A percentile compares a stretch with the other conserved stretches of the same genome.
These are phyloP conservation scores for Diplodia scrobiculata DNA, from an alignment of 2,329 filamentous ascomycete species.

Conservation along the genomic window DNA sequence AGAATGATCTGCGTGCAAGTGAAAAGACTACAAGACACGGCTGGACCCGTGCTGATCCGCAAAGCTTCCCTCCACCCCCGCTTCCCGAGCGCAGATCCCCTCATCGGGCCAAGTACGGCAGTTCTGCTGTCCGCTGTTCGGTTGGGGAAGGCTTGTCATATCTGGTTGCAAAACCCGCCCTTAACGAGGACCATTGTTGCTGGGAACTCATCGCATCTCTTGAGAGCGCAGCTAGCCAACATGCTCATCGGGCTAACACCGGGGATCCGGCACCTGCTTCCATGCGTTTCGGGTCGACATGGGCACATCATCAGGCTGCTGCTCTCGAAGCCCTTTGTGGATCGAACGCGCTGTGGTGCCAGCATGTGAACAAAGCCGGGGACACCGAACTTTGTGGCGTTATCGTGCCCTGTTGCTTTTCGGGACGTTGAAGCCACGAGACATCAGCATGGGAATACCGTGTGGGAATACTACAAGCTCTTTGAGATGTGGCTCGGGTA, in stretches of 20 bases:
- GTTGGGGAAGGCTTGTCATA: neutral
- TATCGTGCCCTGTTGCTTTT: neutral
- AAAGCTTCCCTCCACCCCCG: neutral
- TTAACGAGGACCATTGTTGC: neutral
- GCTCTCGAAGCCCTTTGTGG: neutral
- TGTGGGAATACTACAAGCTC: too few relatives aligned
- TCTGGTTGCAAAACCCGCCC: too few relatives aligned
- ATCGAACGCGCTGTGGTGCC: neutral
- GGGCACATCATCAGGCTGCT: neutral
- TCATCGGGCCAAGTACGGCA: neutral
- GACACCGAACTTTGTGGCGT: neutral
- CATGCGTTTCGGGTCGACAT: neutral
- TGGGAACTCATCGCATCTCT: neutral
- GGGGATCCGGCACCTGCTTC: neutral
- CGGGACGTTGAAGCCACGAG: neutral
- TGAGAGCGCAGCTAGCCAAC: neutral
- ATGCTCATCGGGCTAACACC: neutral
- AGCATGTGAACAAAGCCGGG: neutral
- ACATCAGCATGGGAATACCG: neutral
- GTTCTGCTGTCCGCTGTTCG: neutral
- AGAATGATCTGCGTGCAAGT: neutral
- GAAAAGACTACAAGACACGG: neutral
- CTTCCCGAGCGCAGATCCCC: neutral
- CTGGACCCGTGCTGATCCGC: neutral
- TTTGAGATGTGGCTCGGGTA: neutral